Evolutionary conservation across 345 rosid species (phyloP), one percentile per base, ranked within the genome.

Genomic region (Bruguiera sexangula): DNA sequence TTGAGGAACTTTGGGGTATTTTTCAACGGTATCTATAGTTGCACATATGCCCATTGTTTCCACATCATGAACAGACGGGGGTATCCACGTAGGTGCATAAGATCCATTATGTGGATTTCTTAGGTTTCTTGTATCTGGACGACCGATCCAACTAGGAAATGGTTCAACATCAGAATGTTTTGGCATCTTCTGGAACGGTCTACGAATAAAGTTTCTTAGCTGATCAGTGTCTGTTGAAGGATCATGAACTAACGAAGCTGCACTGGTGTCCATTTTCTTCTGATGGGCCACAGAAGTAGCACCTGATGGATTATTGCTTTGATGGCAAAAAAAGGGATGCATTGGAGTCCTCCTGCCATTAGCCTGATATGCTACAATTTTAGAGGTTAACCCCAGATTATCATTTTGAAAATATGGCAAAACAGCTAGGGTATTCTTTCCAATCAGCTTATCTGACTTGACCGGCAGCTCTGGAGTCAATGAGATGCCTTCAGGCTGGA

Each of bases 11-110:
- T 68, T 63, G 6, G 78, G 56, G 70, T 69, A 69, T 24, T 76
- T 79, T 58, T 75, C 68, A 62, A 74, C 67, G 6, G 96, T 76
- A 73, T 81, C 94, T 67, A 71, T 72, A 8, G 81, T 63, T 7
- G 95, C 34, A 56, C 73, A 63, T 58, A 83, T 79, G 79, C 87
- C 83, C 91, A 82, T 81, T 32, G 78, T 76, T 63, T 77, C 79
- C 53, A 66, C 73, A 79, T 81, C 86, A 59, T 60, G 72, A 51
- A 74, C 62, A 59, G 83, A 55, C 30, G 22, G 46, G 5, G 82
- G 51, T 22, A 63, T 39, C 62, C 74, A 70, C 18, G 81, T 82
- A 60, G 65, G 66, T 10, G 81, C 77, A 70, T 22, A 75, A 59
- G 69, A 70, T 60, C 65, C 70, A 30, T 71, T 63, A 68, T 61